Conservation (phyloP, 192 early-diverging fungal species). For the Mortierella antarctica region DNA sequence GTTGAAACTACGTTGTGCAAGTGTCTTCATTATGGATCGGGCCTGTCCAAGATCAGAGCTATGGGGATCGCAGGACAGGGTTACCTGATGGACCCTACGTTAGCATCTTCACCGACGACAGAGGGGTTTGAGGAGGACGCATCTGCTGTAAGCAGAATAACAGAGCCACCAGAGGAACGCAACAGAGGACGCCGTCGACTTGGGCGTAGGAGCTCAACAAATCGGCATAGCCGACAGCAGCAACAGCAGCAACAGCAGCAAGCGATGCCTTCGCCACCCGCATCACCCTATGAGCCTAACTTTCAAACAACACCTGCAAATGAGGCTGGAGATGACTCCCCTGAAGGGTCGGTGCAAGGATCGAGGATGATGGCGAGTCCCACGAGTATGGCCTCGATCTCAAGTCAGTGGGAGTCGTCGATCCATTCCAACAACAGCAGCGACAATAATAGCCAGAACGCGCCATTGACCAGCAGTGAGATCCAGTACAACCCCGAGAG, state of each 20-base stretch:
- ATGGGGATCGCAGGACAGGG: constrained; percentile 37
- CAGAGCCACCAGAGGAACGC: background rate
- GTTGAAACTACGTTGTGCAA: constrained; percentile 49
- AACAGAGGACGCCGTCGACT: constrained; percentile 8
- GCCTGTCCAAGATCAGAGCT: constrained; percentile 29
- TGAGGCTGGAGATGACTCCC: constrained; percentile 35
- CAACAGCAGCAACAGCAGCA: constrained; percentile 5
- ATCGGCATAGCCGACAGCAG: constrained; percentile 1
- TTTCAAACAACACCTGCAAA: constrained; percentile 22
- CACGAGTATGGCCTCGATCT: constrained; percentile 39
- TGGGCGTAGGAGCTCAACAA: constrained; percentile 4
- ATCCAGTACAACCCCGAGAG: constrained; percentile 15
- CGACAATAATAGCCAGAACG: constrained; percentile 8
- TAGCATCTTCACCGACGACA: background rate
- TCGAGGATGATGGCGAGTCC: constrained; percentile 24
- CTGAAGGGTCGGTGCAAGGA: constrained; percentile 30
- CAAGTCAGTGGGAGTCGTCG: constrained; percentile 40
- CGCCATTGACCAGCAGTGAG: background rate
- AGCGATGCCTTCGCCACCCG: constrained; percentile 37
- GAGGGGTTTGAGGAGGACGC: constrained; percentile 3
- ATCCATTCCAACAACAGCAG: constrained; percentile 19
- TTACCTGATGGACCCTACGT: constrained; percentile 17
- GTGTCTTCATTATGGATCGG: constrained; percentile 43
- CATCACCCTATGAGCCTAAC: constrained; percentile 30
- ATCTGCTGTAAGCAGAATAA: background rate